Conservation (phyloP, 371 early-diverging fungal species). For the Mucor plumbeus region DNA sequence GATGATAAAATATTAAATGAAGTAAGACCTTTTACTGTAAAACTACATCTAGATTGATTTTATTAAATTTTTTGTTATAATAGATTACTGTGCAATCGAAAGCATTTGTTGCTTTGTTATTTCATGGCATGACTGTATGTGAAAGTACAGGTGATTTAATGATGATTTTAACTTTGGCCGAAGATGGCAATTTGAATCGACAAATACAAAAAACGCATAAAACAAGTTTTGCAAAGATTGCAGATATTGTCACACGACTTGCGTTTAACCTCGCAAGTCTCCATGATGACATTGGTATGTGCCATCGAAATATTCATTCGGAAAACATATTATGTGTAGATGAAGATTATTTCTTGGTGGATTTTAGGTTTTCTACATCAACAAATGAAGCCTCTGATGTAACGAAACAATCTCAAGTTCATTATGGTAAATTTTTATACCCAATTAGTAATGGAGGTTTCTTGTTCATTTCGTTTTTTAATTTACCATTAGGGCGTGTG, state of each 20-base stretch:
- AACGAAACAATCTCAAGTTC: conserved; percentile 32
- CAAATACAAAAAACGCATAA: conserved; percentile 26
- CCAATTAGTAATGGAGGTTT: not conserved
- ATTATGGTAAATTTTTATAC: conserved; percentile 31
- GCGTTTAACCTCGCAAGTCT: conserved; percentile 44
- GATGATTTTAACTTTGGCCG: conserved; percentile 43
- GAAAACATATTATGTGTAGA: conserved; percentile 40
- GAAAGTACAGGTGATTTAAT: conserved; percentile 47
- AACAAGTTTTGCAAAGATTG: conserved; percentile 14
- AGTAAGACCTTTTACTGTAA: conserved; percentile 12
- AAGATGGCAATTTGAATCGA: conserved; percentile 39
- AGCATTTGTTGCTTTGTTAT: conserved; percentile 41
- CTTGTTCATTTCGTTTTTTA: not conserved
- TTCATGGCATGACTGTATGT: conserved; percentile 49
- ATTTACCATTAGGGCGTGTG: conserved; percentile 26
- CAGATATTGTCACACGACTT: conserved; percentile 37
- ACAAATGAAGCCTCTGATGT: conserved; percentile 39
- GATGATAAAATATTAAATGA: conserved; percentile 52
- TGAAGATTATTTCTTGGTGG: conserved; percentile 44
- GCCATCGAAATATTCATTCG: conserved; percentile 50
- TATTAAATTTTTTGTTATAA: not conserved
- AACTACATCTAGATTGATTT: too few species aligned
- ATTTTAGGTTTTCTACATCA: conserved; percentile 48
- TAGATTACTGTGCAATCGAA: conserved; percentile 48
- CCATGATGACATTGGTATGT: conserved; percentile 46